These are phyloP conservation scores for Boletus vinaceobasis DNA, from an alignment of 768 basidiomycete genomes.

Conservation along the genomic window DNA sequence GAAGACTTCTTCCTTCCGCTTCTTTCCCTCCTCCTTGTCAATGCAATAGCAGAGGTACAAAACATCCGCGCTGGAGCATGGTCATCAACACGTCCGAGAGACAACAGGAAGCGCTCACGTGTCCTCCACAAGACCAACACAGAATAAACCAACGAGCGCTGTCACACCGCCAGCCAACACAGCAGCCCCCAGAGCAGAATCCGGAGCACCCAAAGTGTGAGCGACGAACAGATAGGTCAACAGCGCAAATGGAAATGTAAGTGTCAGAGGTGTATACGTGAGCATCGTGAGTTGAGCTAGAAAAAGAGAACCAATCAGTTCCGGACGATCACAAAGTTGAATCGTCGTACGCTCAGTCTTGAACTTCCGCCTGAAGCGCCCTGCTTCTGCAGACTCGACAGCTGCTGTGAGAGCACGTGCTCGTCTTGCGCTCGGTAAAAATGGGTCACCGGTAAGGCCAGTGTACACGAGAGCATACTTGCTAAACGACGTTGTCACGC, in stretches of 20 bases:
- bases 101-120: conserved; percentile 41
- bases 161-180: conserved; percentile 77
- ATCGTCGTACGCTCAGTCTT: conserved; percentile 54
- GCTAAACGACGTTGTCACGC: conserved; percentile 50
- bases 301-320: conserved; percentile 4
- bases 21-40: conserved; percentile 52
- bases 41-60: conserved; percentile 68
- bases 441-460: conserved; percentile 72
- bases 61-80: conserved; percentile 49
- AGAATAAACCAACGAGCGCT: conserved; percentile 78
- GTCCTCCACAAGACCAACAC: conserved; percentile 78
- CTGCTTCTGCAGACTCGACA: conserved; percentile 44
- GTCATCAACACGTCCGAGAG: background rate
- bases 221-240: conserved; percentile 87
- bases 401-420: conserved; percentile 55
- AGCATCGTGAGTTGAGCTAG: conserved; percentile 67
- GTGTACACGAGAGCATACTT: conserved; percentile 69
- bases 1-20: conserved; percentile 51
- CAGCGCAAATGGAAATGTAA: conserved; percentile 80
- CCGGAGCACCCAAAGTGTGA: conserved; percentile 66
- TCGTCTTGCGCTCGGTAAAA: conserved; percentile 54
- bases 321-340: background rate
- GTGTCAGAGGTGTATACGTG: conserved; percentile 65
- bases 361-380: conserved; percentile 45
- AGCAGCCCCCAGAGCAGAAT: conserved; percentile 71